These are phyloP conservation scores for Geotrichum histeridarum DNA, from an alignment of 1,139 yeast genomes.

Conservation along the genomic window DNA sequence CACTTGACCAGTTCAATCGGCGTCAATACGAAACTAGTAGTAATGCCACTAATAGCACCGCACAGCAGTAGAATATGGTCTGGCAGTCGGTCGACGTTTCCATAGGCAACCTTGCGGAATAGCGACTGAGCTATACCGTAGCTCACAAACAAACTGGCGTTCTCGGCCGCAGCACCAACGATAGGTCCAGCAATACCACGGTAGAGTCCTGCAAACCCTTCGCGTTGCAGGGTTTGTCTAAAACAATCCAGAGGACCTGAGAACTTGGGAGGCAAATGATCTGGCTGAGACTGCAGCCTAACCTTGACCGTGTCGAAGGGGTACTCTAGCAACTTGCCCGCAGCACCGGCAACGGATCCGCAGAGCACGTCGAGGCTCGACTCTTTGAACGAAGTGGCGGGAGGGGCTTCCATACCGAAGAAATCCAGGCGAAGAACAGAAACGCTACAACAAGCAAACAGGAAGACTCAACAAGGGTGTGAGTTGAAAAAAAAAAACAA, in stretches of 20 bases:
- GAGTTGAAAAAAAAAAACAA: too few relatives aligned
- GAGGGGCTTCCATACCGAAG: too few relatives aligned
- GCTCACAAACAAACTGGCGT: conserved; percentile 63
- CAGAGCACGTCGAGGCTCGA: conserved; percentile 30
- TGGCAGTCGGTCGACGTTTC: conserved; percentile 12
- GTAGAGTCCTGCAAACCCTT: conserved; percentile 64
- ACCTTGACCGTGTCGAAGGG: conserved; percentile 94
- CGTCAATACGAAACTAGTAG: conserved; percentile 78
- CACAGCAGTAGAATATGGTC: conserved; percentile 41
- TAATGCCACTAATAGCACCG: conserved; percentile 79
- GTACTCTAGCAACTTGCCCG: conserved; percentile 79
- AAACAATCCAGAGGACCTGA: conserved; percentile 59
- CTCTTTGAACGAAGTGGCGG: conserved; percentile 13
- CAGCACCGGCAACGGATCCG: conserved; percentile 60
- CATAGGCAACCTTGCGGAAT: conserved; percentile 24
- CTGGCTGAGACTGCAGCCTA: conserved; percentile 69
- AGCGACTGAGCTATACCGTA: conserved; percentile 48
- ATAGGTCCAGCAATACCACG: conserved; percentile 72
- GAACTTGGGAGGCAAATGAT: conserved; percentile 41
- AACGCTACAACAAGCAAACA: too few relatives aligned
- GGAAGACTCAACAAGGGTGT: too few relatives aligned
- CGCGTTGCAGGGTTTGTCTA: conserved; percentile 51
- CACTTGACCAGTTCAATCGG: conserved; percentile 90
- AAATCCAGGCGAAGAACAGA: too few relatives aligned
- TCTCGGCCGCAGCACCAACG: conserved; percentile 83